Base-by-base conservation (phyloP, 2,329 filamentous ascomycete genomes). In the Diaporthe humulicola region DNA sequence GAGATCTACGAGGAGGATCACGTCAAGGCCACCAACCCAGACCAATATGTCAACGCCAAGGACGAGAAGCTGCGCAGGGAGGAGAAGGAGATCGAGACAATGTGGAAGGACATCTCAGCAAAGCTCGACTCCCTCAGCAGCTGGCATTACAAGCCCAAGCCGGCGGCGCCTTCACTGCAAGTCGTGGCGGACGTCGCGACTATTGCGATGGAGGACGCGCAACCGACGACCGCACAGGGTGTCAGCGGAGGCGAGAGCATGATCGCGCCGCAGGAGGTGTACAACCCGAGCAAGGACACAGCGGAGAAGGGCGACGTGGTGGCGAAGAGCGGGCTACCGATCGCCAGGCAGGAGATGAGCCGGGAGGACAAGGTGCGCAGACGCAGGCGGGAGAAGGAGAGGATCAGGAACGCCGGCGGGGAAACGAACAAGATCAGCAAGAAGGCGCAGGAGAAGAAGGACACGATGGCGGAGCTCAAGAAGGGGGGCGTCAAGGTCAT, bases 1-100 rank as follows among this genome's bases (percentile, higher is more conserved):
- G 96, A 98, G 80, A 89, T 98, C 69, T 99, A 98, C 86, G 97
- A 98, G 84, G 93, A 97, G 81, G 96, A 98, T 78, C 95, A 98
- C 83, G 87, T 96, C 76, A 93, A 94, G 81, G 89, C 90, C 71
- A 90, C 90, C 2, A 94, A 98, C 83, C 93, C 95, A 4, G 91
- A 91, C 77, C 93, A 90, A 48, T 98, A 95, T 81, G 90, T 97
- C 75, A 95, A 95, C 83, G 91, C 93, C 78, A 91, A 93, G 45
- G 94, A 97, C 80, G 95, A 97, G 84, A 96, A 96, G 84, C 86
- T 95, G 33, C 91, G 91, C 78, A 93, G 93, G 76, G 94, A 97
- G 80, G 95, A 98, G 84, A 89, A 90, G 74, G 95, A 98, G 81
- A 93, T 98, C 71, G 92, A 93, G 79, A 88, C 88, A 40, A 87